Evolutionary conservation across 495 filamentous ascomycete species (phyloP).

Genomic region (Cetradonia linearis): DNA sequence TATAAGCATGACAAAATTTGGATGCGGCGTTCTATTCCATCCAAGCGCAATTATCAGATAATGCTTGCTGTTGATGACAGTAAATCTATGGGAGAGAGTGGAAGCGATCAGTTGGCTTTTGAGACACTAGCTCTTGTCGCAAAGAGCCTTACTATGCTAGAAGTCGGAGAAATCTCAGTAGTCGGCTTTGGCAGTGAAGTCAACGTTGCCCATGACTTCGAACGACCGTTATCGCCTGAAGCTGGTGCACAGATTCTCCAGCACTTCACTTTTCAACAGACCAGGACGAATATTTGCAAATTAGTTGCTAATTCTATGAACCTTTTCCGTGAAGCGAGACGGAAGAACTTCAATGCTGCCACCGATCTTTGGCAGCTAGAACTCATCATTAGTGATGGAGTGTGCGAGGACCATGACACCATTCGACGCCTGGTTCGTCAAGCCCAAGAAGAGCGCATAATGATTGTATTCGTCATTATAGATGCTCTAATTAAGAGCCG

Average conservation of each 20-base stretch:
- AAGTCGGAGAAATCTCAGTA: slow-evolving; percentile 82
- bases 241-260: slow-evolving; percentile 72
- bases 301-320: slow-evolving; percentile 67
- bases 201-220: slow-evolving; percentile 81
- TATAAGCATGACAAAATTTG: slow-evolving; percentile 99
- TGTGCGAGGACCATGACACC: slow-evolving; percentile 80
- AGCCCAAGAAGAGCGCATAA: slow-evolving; percentile 85
- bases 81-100: slow-evolving; percentile 76
- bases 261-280: slow-evolving; percentile 77
- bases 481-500: slow-evolving; percentile 58
- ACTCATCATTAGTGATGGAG: slow-evolving; percentile 84
- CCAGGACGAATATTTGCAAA: slow-evolving; percentile 70
- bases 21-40: slow-evolving; percentile 87
- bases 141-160: slow-evolving; percentile 76
- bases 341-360: slow-evolving; percentile 43
- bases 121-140: slow-evolving; percentile 85
- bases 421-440: slow-evolving; percentile 72
- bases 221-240: slow-evolving; percentile 70
- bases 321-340: slow-evolving; percentile 68
- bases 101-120: slow-evolving; percentile 62
- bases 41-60: slow-evolving; percentile 91
- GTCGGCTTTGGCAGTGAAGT: slow-evolving; percentile 81
- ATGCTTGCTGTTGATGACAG: slow-evolving; percentile 95
- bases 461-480: slow-evolving; percentile 96
- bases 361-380: slow-evolving; percentile 94